Evolutionary conservation across 169 alveolate genomes (phyloP), one percentile per base, ranked within the genome.

Genomic region (Theileria parva): DNA sequence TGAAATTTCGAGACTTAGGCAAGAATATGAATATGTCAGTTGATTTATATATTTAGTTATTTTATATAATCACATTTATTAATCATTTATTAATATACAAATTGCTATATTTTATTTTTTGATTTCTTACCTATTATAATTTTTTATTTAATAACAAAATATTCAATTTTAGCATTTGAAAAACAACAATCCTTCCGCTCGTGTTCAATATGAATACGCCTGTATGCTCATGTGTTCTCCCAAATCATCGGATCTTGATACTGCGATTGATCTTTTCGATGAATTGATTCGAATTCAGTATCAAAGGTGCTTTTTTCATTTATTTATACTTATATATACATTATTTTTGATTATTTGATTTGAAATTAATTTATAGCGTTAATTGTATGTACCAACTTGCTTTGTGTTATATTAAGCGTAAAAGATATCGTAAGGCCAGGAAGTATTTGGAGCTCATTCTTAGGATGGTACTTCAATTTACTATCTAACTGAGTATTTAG

Each of bases 321-420:
- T 4, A 44, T 4, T 13, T 44, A 7, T 44, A 44, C 15, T 8
- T 11, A 44, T 44, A 4, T 21, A 25, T 39, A 9, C 37, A 12
- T 23, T 25, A 23, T 12, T 8, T 39, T 57, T n/a, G 5, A 51
- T 44, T 44, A 44, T 44, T 44, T 44, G 8, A 44, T 44, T 11
- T 13, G 0, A 25, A 27, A 59, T 23, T 59, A 27, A 13, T 44
- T 61, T 66, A 69, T 34, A 84, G 90, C 65, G 85, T 50, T 25
- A 80, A 86, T 34, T 86, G 92, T 32, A 73, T 89, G 81, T 89
- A 89, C 75, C 94, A 89, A 64, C 86, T 89, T 73, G 92, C 94
- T 57, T 70, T 89, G 68, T 86, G 92, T 57, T 91, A 86, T 69
- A 89, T 89, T 64, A 89, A 86, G 69, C 68, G 78, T 55, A 48